Base-by-base conservation (phyloP, 768 basidiomycete genomes). In the Hydnomerulius pinastri region DNA sequence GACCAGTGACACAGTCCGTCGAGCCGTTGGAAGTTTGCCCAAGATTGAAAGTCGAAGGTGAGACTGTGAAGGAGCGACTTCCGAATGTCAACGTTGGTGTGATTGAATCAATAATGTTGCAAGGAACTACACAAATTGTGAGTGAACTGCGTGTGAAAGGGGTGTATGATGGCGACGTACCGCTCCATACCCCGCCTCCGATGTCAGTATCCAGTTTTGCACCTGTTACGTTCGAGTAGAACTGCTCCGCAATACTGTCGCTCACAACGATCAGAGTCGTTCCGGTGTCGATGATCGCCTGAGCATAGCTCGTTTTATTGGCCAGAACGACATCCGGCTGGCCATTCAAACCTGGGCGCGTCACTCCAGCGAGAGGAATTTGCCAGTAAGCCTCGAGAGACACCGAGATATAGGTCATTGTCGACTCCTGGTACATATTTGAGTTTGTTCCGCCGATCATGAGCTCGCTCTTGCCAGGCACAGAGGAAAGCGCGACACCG, bases 371-470 rank as follows among this genome's bases (percentile, higher is more conserved):
- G 41, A 73, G 24, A 3, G 43, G 60, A 17, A 75, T 60, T 50
- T 77, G 68, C 73, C 74, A 76, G 56, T 62, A 76, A 18, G 56
- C 71, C 46, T 53, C 40, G 3, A 60, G n/a, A 18, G 61, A 65
- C 3, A 76, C 66, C 2, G 58, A 43, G 27, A 61, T 33, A 24
- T 73, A 75, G 12, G 73, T 73, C 57, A 82, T 64, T 8, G 57
- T 62, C 3, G 60, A 57, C 10, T 76, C 78, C 13, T 73, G 74
- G 64, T 77, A 83, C 51, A 75, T 62, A 10, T 59, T 53, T 4
- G 56, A 56, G 62, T 87, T 73, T 4, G 72, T 71, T 27, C 82
- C 84, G 24, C 84, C 84, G 41, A 87, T 61, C 51, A 73, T 77
- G 12, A 87, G 72, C 61, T 81, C 79, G n/a, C 78, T 73, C 20